These are phyloP conservation scores for Magnusiomyces fungicola DNA, from an alignment of 1,139 yeast species.

Conservation along the genomic window DNA sequence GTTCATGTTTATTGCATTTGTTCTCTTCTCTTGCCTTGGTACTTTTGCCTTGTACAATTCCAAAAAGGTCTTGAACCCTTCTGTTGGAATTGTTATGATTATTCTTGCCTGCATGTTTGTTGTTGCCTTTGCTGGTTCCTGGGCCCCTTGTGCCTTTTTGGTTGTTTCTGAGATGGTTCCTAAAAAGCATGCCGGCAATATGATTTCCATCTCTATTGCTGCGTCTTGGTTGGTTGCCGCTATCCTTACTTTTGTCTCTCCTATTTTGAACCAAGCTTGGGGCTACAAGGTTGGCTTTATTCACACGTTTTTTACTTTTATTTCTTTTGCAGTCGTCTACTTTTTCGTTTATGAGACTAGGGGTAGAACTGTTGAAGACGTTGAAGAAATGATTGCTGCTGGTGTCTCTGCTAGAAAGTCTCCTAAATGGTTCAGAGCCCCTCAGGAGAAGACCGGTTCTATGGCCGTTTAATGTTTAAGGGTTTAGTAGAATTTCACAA, in stretches of 20 bases:
- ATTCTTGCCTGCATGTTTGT: slow-evolving; percentile 72
- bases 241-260: slow-evolving; percentile 66
- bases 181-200: slow-evolving; percentile 68
- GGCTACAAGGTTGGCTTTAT: slow-evolving; percentile 31
- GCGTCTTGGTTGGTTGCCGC: slow-evolving; percentile 30
- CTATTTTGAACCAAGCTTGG: slow-evolving; percentile 52
- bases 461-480: too few relatives aligned
- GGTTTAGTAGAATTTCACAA: too few relatives aligned
- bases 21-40: slow-evolving; percentile 63
- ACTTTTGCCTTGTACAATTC: slow-evolving; percentile 27
- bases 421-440: not conserved
- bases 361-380: slow-evolving; percentile 68
- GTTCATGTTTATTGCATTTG: slow-evolving; percentile 58
- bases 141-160: slow-evolving; percentile 83
- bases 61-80: slow-evolving; percentile 13
- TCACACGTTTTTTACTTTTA: slow-evolving; percentile 55
- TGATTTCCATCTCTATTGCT: slow-evolving; percentile 45
- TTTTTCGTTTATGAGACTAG: slow-evolving; percentile 66
- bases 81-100: slow-evolving; percentile 71
- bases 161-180: slow-evolving; percentile 76
- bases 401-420: slow-evolving; percentile 31
- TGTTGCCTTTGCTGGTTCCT: slow-evolving; percentile 75
- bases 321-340: slow-evolving; percentile 53
- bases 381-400: slow-evolving; percentile 45
- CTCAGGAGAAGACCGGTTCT: too few relatives aligned